Percentiles rank a stretch among this genome's conserved stretches.
Conservation (phyloP, 495 filamentous ascomycete species). For the Gamarada debralockiae region DNA sequence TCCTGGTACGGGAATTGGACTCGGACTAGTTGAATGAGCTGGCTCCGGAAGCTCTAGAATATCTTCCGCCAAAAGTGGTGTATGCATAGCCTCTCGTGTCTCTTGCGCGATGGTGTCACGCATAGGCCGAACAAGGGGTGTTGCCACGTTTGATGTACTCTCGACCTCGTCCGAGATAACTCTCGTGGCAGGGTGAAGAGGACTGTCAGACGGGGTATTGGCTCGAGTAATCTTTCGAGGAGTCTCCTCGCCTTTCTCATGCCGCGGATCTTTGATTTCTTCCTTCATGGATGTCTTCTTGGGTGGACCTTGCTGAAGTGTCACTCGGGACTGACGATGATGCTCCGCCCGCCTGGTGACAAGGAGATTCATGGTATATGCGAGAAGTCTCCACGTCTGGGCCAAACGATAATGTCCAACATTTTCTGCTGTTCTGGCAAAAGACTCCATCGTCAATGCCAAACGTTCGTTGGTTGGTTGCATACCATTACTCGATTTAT, state of each 20-base stretch:
- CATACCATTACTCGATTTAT: constrained; percentile 28
- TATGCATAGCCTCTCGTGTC: constrained; percentile 41
- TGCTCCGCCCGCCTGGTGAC: constrained; percentile 54
- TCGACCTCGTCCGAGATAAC: constrained; percentile 53
- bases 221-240: constrained; percentile 28
- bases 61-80: constrained; percentile 29
- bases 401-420: constrained; percentile 59
- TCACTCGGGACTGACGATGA: constrained; percentile 42
- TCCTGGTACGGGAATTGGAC: constrained; percentile 30
- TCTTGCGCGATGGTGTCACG: constrained; percentile 33
- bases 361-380: constrained; percentile 57
- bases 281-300: background rate
- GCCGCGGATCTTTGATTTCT: background rate
- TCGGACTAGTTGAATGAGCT: constrained; percentile 24
- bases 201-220: constrained; percentile 13
- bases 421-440: constrained; percentile 57
- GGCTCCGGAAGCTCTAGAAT: constrained; percentile 24
- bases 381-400: constrained; percentile 72
- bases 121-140: constrained; percentile 67
- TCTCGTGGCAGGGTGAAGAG: constrained; percentile 18
- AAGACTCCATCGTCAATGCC: constrained; percentile 52
- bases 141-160: constrained; percentile 73
- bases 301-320: constrained; percentile 10
- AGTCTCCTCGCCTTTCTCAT: constrained; percentile 28
- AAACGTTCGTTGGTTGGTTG: constrained; percentile 36